Evolutionary conservation across 139 green algal genomes (phyloP), one percentile per base, ranked within the genome.

Genomic region (Closterium sp.): DNA sequence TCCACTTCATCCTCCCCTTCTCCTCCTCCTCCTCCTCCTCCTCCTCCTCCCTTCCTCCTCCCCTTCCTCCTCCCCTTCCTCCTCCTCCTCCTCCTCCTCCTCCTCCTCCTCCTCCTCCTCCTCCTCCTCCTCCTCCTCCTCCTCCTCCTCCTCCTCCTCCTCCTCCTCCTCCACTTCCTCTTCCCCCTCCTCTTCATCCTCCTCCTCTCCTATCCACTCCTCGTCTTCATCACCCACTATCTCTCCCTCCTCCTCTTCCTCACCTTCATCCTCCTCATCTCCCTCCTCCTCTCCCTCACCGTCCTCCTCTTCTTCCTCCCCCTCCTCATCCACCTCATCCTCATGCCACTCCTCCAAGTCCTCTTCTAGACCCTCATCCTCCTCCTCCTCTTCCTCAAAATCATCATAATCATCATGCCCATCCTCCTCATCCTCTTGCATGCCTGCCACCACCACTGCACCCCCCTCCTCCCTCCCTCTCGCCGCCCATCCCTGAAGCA

Each of bases 101-200:
- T 90, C 88, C 24, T 86, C 88, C 1, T 90, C 88, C 21, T 90
- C 88, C 21, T 90, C 1, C 24, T 90, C 28, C 88, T 88, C 45
- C 19, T 90, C 88, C 19, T 85, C 87, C 21, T 19, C 88, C 24
- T 86, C 85, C 9, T 28, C 85, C 85, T 87, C 85, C 28, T 87
- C 85, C 32, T 87, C 85, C 24, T 9, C 11, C 62, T 13, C 24
- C 62, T 79, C 62, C 62, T 28, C 79, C 17, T 90, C 87, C n/a
- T 70, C 87, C 31, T 90, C 31, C 0, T 90, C 87, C 0, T 28
- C 28, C 10, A 9, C 1, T 62, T 90, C 87, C 0, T 86, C 85
- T 13, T 17, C 22, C 85, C 17, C 28, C 7, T 24, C 84, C n/a
- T 30, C 84, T 30, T 4, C 22, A 7, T 21, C 84, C 11, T 89